Percentiles rank a stretch among this genome's conserved stretches.
These are phyloP conservation scores for Agrocybe pediades DNA, from an alignment of 768 basidiomycete species.

Conservation along the genomic window DNA sequence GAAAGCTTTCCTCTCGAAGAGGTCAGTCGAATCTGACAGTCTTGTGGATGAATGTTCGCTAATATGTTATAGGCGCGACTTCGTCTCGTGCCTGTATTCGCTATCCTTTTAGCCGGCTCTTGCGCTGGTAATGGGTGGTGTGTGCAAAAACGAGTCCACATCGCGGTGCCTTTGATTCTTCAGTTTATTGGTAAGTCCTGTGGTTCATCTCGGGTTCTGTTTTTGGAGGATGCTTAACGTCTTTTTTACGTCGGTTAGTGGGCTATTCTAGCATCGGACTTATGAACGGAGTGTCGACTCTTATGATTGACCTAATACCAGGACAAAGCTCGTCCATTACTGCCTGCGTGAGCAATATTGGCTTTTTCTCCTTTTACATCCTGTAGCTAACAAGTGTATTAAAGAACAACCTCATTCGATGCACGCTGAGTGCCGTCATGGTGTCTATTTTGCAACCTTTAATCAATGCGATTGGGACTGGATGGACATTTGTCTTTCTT, in stretches of 20 bases:
- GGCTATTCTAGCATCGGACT: conserved; percentile 45
- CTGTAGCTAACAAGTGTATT: neutral
- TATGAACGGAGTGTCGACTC: conserved; percentile 62
- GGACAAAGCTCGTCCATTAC: conserved; percentile 66
- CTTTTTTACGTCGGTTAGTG: conserved; percentile 34
- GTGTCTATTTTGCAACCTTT: conserved; percentile 68
- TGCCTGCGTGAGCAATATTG: conserved; percentile 61
- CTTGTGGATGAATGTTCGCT: neutral
- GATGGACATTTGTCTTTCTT: conserved; percentile 74
- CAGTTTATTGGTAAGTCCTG: conserved; percentile 33
- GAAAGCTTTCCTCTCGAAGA: conserved; percentile 60
- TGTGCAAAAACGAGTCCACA: conserved; percentile 44
- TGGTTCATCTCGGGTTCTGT: neutral
- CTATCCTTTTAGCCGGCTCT: conserved; percentile 38
- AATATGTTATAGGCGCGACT: conserved; percentile 45
- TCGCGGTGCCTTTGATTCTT: conserved; percentile 57
- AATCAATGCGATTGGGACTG: conserved; percentile 55
- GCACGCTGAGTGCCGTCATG: conserved; percentile 56
- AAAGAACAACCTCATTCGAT: conserved; percentile 74
- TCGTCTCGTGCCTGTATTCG: conserved; percentile 43
- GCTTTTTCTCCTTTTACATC: neutral
- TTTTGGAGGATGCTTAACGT: neutral
- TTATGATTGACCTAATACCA: conserved; percentile 68
- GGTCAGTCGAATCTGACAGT: conserved; percentile 20
- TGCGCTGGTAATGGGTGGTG: conserved; percentile 66